phyloP scores from a whole-genome alignment of 2,329 filamentous ascomycete species.

The Alternaria sp. region DNA sequence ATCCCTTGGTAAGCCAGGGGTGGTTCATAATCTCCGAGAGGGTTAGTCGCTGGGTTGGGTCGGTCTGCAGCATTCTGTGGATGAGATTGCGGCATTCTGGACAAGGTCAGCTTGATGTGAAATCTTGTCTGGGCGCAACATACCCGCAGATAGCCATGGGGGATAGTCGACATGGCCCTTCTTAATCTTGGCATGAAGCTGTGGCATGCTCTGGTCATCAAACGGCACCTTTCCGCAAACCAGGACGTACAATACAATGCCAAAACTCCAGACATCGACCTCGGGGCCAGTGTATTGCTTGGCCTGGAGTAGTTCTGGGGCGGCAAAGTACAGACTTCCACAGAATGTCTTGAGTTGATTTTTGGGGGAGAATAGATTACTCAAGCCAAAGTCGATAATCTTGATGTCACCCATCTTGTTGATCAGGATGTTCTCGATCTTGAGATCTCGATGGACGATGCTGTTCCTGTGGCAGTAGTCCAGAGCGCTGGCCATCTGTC shows the following conservation, averaged over 20 bases:
- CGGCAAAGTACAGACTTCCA: conserved; percentile 96
- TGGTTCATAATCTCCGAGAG: conserved; percentile 93
- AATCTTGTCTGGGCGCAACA: conserved; percentile 43
- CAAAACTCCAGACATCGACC: conserved; percentile 98
- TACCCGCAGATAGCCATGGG: conserved; percentile 88
- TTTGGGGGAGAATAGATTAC: conserved; percentile 90
- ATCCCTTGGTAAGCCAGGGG: conserved; percentile 95
- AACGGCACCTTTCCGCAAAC: conserved; percentile 99
- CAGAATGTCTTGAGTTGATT: conserved; percentile 94
- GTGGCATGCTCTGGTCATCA: conserved; percentile 98
- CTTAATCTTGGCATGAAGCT: conserved; percentile 98
- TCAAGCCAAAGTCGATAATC: conserved; percentile 97
- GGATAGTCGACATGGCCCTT: conserved; percentile 96
- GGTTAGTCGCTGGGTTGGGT: conserved; percentile 84
- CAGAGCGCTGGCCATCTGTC: conserved; percentile 93
- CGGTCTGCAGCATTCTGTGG: conserved; percentile 93
- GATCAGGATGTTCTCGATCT: conserved; percentile 99
- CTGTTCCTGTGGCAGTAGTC: conserved; percentile 99
- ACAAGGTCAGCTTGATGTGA: conserved; percentile 12
- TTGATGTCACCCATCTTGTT: conserved; percentile 99
- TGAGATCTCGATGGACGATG: conserved; percentile 95
- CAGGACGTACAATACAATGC: conserved; percentile 94
- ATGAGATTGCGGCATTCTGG: conserved; percentile 93
- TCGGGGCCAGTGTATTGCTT: conserved; percentile 95
- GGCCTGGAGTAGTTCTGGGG: conserved; percentile 91